These are phyloP conservation scores for Pythium oligandrum DNA, from an alignment of 352 stramenopile species.

Conservation along the genomic window DNA sequence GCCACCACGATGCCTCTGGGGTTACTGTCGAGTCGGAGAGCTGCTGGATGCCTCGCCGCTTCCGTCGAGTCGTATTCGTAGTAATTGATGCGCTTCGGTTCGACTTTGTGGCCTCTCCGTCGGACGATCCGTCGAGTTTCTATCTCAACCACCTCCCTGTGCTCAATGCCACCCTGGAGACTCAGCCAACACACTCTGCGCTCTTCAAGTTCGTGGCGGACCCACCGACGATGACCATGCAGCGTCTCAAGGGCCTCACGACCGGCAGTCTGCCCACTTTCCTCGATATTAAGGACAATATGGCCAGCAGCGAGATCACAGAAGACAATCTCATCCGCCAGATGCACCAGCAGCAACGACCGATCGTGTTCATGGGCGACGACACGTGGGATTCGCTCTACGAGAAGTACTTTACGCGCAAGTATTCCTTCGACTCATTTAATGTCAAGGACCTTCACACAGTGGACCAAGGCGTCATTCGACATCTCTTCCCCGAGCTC, in stretches of 20 bases:
- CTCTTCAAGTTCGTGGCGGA: conserved; percentile 96
- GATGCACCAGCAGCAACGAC: conserved; percentile 38
- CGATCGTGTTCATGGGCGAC: conserved; percentile 97
- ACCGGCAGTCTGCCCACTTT: conserved; percentile 98
- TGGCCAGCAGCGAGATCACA: conserved; percentile 87
- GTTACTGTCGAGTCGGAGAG: conserved; percentile 8
- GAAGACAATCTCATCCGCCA: conserved; percentile 97
- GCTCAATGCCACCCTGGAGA: conserved; percentile 60
- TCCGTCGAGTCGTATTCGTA: conserved; percentile 88
- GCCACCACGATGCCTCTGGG: background rate
- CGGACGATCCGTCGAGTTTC: conserved; percentile 26
- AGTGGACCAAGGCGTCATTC: conserved; percentile 92
- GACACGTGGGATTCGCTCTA: conserved; percentile 98
- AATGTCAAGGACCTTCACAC: conserved; percentile 98
- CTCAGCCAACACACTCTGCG: conserved; percentile 49
- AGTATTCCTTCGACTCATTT: conserved; percentile 96
- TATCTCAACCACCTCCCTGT: conserved; percentile 84
- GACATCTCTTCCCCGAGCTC: conserved; percentile 70
- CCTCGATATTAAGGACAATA: conserved; percentile 95
- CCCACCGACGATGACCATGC: conserved; percentile 98
- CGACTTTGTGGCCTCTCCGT: conserved; percentile 84
- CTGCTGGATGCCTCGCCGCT: conserved; percentile 77
- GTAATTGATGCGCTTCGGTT: conserved; percentile 97
- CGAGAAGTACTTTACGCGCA: conserved; percentile 85
- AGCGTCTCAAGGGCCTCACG: conserved; percentile 96